phyloP scores from a whole-genome alignment of 2,329 filamentous ascomycete species.

The Zarea fungicola region DNA sequence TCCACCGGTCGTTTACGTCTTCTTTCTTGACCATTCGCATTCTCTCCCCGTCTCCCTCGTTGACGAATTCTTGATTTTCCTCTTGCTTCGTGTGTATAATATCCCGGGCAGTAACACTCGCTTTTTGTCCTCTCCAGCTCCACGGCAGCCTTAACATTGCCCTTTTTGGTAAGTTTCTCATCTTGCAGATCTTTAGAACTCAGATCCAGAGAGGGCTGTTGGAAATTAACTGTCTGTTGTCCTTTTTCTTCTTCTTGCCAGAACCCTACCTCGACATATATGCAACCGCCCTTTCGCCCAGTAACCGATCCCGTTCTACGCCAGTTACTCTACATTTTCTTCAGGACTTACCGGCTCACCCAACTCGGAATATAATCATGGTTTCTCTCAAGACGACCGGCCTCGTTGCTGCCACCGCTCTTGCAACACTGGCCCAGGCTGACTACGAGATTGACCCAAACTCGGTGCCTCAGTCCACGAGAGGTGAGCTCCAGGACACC shows the following conservation, averaged over 20 bases:
- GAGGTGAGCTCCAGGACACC: conserved; percentile 39
- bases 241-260: too few species aligned
- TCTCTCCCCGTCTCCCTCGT: conserved; percentile 12
- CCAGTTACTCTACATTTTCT: not conserved
- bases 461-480: conserved; percentile 46
- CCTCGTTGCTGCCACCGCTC: conserved; percentile 49
- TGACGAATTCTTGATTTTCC: conserved; percentile 1
- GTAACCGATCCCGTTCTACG: not conserved
- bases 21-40: not conserved
- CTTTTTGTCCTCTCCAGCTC: not conserved
- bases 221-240: not conserved
- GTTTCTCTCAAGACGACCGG: conserved; percentile 48
- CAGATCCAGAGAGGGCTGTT: not conserved
- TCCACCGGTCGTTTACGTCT: not conserved
- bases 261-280: too few species aligned
- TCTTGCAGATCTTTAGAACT: not conserved
- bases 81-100: conserved; percentile 6
- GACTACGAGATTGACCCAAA: conserved; percentile 59
- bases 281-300: too few species aligned
- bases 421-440: conserved; percentile 48
- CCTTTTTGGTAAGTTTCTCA: conserved; percentile 13
- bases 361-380: conserved; percentile 36
- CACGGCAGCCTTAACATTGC: not conserved
- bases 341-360: not conserved
- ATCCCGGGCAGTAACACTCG: not conserved